Conservation (phyloP, 495 filamentous ascomycete genomes). For the Echria macrotheca region DNA sequence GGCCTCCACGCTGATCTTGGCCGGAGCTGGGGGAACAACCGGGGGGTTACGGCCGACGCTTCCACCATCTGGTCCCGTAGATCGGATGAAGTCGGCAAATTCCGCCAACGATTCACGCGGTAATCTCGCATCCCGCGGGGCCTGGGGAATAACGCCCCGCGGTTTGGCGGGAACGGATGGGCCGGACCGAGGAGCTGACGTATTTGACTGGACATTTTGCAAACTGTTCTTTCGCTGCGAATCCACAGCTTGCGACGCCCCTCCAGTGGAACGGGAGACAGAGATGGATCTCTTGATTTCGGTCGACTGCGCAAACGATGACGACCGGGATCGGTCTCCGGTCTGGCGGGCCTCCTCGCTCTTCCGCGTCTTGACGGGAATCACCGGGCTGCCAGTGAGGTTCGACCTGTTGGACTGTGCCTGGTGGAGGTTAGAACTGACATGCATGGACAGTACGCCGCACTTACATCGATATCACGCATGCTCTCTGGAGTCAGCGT, state of each 20-base stretch:
- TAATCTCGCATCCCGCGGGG: conserved; percentile 64
- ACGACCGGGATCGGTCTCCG: conserved; percentile 36
- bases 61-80: conserved; percentile 61
- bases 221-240: conserved; percentile 21
- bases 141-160: conserved; percentile 37
- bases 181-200: conserved; percentile 17
- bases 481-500: conserved; percentile 87
- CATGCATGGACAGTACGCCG: no score
- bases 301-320: conserved; percentile 25
- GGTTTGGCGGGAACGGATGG: conserved; percentile 26
- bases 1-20: conserved; percentile 26
- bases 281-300: conserved; percentile 35
- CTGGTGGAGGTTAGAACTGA: background rate
- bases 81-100: conserved; percentile 80
- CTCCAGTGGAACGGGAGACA: conserved; percentile 29
- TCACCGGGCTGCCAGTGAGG: conserved; percentile 31
- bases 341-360: conserved; percentile 35
- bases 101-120: conserved; percentile 62
- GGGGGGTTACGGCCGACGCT: conserved; percentile 21
- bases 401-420: conserved; percentile 30
- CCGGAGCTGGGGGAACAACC: conserved; percentile 17
- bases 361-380: conserved; percentile 31
- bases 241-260: conserved; percentile 24
- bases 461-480: conserved; percentile 77
- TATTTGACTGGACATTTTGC: conserved; percentile 9